phyloP scores from a whole-genome alignment of 768 basidiomycete species.

The Auriscalpium orientale region DNA sequence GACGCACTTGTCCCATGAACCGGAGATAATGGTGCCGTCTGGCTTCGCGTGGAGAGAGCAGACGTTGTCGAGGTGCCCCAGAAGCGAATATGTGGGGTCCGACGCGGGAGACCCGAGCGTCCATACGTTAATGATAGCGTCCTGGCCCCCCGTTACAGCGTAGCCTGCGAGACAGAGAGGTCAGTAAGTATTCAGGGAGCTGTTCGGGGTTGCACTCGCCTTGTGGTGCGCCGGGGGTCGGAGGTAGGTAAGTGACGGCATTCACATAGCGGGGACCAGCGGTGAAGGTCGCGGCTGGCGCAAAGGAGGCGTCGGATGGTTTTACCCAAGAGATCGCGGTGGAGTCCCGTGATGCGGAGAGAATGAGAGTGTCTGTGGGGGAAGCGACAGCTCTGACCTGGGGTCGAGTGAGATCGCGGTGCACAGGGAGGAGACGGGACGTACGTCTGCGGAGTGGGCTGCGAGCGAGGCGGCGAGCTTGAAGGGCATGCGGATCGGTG shows the following conservation, averaged over 20 bases:
- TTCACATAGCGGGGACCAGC: slow-evolving; percentile 75
- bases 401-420: slow-evolving; percentile 19
- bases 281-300: slow-evolving; percentile 43
- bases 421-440: slow-evolving; percentile 23
- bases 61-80: slow-evolving; percentile 89
- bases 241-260: slow-evolving; percentile 66
- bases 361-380: slow-evolving; percentile 66
- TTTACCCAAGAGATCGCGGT: slow-evolving; percentile 84
- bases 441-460: slow-evolving; percentile 69
- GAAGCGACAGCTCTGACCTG: slow-evolving; percentile 81
- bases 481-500: slow-evolving; percentile 46
- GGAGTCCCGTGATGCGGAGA: slow-evolving; percentile 89
- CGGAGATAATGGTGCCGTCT: slow-evolving; percentile 77
- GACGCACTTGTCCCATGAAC: slow-evolving; percentile 93
- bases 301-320: slow-evolving; percentile 42
- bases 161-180: slow-evolving; percentile 37
- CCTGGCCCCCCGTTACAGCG: slow-evolving; percentile 83
- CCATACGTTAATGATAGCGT: slow-evolving; percentile 82
- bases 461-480: slow-evolving; percentile 67
- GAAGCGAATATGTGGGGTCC: slow-evolving; percentile 73
- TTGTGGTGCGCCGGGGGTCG: slow-evolving; percentile 53
- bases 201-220: slow-evolving; percentile 34
- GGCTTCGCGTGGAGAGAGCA: slow-evolving; percentile 72
- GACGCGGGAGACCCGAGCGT: slow-evolving; percentile 48
- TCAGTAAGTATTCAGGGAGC: not conserved